These are phyloP conservation scores for Sutorius australiensis DNA, from an alignment of 768 basidiomycete genomes.

Conservation along the genomic window DNA sequence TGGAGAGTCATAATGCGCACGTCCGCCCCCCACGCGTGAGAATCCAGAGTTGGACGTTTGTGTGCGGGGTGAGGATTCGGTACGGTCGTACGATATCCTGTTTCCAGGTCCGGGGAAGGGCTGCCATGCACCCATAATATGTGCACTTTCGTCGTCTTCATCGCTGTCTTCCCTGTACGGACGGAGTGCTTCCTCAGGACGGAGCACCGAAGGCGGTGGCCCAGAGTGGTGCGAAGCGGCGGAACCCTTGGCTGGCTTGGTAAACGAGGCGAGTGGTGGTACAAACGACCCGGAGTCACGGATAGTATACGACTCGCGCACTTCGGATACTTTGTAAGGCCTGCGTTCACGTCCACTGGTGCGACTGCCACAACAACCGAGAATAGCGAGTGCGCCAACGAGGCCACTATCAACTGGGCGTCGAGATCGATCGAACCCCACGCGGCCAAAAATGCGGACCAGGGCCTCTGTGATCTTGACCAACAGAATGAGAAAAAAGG, in stretches of 20 bases:
- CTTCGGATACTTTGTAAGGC: constrained; percentile 24
- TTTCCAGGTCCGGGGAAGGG: constrained; percentile 50
- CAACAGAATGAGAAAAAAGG: constrained; percentile 75
- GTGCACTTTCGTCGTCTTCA: constrained; percentile 63
- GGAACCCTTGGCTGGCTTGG: constrained; percentile 25
- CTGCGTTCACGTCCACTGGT: constrained; percentile 29
- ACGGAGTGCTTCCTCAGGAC: constrained; percentile 72
- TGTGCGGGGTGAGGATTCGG: constrained; percentile 27
- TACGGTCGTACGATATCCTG: constrained; percentile 22
- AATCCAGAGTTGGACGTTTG: constrained; percentile 58
- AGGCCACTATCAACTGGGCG: constrained; percentile 83
- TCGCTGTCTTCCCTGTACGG: constrained; percentile 79
- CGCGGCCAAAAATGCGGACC: constrained; percentile 70
- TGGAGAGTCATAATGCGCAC: constrained; percentile 80
- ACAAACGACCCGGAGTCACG: constrained; percentile 49
- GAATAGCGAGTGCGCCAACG: constrained; percentile 73
- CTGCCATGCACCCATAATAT: constrained; percentile 95
- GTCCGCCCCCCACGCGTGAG: constrained; percentile 81
- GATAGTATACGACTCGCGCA: constrained; percentile 24
- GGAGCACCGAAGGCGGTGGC: constrained; percentile 67
- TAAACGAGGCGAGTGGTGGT: constrained; percentile 37
- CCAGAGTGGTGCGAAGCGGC: constrained; percentile 39
- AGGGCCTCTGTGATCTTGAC: constrained; percentile 82
- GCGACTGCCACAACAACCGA: constrained; percentile 61
- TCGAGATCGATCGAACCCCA: constrained; percentile 81